Conservation (phyloP, 768 basidiomycete species). For the Kockovaella imperatae region DNA sequence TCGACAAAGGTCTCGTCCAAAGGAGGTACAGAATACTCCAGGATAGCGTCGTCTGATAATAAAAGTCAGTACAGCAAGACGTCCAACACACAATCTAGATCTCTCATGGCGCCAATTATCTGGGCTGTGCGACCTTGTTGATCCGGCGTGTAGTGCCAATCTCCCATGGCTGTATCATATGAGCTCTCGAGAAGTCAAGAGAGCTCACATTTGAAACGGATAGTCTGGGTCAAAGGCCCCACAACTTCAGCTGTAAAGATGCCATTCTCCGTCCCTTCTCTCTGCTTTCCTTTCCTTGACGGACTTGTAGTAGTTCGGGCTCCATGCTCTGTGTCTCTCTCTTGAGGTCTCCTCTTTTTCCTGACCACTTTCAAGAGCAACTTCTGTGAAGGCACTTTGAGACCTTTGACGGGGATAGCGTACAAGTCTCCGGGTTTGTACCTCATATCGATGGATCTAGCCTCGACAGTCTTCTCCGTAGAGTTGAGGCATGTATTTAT, state of each 20-base stretch:
- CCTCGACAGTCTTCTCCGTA: conserved; percentile 37
- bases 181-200: not conserved
- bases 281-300: conserved; percentile 12
- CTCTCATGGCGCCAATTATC: conserved; percentile 65
- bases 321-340: conserved; percentile 42
- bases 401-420: conserved; percentile 75
- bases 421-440: conserved; percentile 68
- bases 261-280: conserved; percentile 11
- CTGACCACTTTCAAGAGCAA: conserved; percentile 78
- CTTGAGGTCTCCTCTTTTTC: conserved; percentile 49
- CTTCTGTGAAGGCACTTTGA: conserved; percentile 67
- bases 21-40: conserved; percentile 60
- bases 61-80: not conserved
- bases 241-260: conserved; percentile 46
- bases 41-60: conserved; percentile 62
- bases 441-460: conserved; percentile 60
- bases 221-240: conserved; percentile 71
- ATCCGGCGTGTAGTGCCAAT: conserved; percentile 80
- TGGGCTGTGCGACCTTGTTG: conserved; percentile 61
- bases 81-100: conserved; percentile 62
- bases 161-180: conserved; percentile 66
- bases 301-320: no score
- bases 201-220: conserved; percentile 74
- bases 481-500: conserved; percentile 65
- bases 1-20: conserved; percentile 63